Evolutionary conservation across 2,329 filamentous ascomycete species (phyloP).

Genomic region (Cladosporium halotolerans): DNA sequence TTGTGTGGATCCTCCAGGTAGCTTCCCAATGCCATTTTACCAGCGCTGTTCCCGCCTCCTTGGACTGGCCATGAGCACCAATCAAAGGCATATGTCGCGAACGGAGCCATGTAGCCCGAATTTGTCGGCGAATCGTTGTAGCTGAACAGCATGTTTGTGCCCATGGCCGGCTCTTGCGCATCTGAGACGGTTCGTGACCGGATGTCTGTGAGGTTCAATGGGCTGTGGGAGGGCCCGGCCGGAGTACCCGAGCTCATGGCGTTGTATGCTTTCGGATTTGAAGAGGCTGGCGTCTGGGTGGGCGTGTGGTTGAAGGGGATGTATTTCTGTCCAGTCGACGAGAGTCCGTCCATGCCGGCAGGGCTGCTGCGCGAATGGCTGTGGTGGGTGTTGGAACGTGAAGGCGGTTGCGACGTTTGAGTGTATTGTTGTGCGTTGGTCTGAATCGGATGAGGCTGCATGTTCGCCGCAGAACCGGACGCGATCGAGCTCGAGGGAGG

Average conservation of each 20-base stretch:
- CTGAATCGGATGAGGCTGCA: conserved; percentile 35
- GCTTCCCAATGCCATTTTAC: conserved; percentile 91
- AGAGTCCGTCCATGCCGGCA: conserved; percentile 39
- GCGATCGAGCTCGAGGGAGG: conserved; percentile 31
- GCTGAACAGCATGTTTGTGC: conserved; percentile 55
- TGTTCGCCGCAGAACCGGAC: neutral
- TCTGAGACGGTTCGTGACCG: conserved; percentile 77
- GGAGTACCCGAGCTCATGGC: conserved; percentile 34
- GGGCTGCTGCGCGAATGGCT: conserved; percentile 82
- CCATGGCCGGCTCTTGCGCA: conserved; percentile 64
- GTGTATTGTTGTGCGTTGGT: conserved; percentile 55
- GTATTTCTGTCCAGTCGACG: conserved; percentile 50
- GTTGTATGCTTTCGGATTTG: conserved; percentile 46
- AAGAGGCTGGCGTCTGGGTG: conserved; percentile 39
- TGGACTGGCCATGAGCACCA: conserved; percentile 98
- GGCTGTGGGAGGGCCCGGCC: conserved; percentile 70
- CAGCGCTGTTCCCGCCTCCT: conserved; percentile 62
- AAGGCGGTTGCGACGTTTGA: conserved; percentile 40
- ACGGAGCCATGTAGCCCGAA: conserved; percentile 89
- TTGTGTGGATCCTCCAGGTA: conserved; percentile 98
- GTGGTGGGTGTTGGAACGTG: conserved; percentile 63
- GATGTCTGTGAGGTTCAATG: conserved; percentile 86
- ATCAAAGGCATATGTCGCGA: conserved; percentile 94
- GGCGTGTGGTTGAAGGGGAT: conserved; percentile 60
- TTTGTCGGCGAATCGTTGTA: conserved; percentile 62